Evolutionary conservation across 2,329 filamentous ascomycete species (phyloP).

Genomic region (Monosporascus sp.): DNA sequence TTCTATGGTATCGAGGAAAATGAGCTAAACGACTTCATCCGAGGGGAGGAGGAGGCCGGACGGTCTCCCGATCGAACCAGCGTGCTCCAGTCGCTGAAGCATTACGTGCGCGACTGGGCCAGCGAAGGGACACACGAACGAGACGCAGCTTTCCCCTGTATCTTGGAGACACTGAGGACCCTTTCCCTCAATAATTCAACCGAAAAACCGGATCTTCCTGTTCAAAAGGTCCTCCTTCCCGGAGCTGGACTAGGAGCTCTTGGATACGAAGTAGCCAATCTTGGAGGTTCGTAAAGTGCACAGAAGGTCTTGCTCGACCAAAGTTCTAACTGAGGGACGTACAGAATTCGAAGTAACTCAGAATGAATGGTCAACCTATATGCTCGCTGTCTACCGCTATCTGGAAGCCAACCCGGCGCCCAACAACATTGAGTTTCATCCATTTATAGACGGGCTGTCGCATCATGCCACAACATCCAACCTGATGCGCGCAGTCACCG

Average conservation of each 20-base stretch:
- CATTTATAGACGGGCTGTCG: constrained; percentile 52
- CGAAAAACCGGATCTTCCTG: background rate
- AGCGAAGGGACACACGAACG: constrained; percentile 42
- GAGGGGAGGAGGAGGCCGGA: constrained; percentile 31
- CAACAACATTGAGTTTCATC: constrained; percentile 33
- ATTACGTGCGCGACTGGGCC: constrained; percentile 54
- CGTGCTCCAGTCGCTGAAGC: constrained; percentile 49
- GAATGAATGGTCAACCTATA: constrained; percentile 55
- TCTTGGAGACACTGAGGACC: constrained; percentile 27
- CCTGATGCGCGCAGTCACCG: constrained; percentile 39
- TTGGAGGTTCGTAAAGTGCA: constrained; percentile 28
- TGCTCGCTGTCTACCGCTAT: constrained; percentile 50
- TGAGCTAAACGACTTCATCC: constrained; percentile 41
- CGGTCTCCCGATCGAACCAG: constrained; percentile 40
- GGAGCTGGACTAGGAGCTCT: constrained; percentile 49
- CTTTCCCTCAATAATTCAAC: constrained; percentile 25
- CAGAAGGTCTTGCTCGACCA: background rate
- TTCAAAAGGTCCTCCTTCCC: constrained; percentile 41
- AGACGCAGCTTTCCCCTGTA: constrained; percentile 34
- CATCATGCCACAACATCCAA: constrained; percentile 45
- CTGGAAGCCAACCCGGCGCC: constrained; percentile 29
- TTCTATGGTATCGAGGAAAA: constrained; percentile 40
- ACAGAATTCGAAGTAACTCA: constrained; percentile 42
- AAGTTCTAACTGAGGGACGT: constrained; percentile 18
- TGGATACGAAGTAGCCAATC: constrained; percentile 43